Evolutionary conservation across 1,139 yeast genomes (phyloP), one percentile per base, ranked within the genome.

Genomic region (Yarrowia galli): DNA sequence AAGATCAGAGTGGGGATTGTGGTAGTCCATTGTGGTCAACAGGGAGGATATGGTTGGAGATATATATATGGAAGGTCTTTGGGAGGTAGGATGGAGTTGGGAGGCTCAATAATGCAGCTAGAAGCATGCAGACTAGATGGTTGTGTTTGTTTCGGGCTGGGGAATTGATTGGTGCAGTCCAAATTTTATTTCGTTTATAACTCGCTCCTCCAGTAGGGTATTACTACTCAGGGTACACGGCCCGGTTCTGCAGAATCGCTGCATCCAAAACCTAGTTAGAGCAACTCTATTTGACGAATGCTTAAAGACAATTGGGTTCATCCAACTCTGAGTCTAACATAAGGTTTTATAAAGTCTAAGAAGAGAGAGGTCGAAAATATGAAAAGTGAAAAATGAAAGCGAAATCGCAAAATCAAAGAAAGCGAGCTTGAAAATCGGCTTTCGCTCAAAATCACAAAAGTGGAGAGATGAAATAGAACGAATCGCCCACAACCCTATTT

Each of bases 201-300:
- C 2, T 18, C 7, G 23, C 3, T 15, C 25, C 12, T 13, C 15
- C 8, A 20, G 35, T 3, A 0, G 18, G 3, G 42, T 10, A 53
- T 53, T 53, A 22, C 60, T 23, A 16, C 25, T 38, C 60, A 53
- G 43, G 45, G 60, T 36, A 53, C 60, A 53, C 48, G 61, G 61
- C 46, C 61, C 61, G 48, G 61, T 54, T 40, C 61, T 40, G 61
- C 61, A 54, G 61, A 54, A 54, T 54, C 61, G 61, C 61, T 54
- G 61, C 61, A 54, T 23, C n/a, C 48, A 23, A 54, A 54, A 54
- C 36, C 61, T 40, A 40, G 61, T 54, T 53, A 20, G 20, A 4
- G 10, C 28, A 40, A 54, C 18, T 54, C 15, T 54, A 25, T 54
- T 54, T 54, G 36, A 23, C 46, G 61, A 54, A 54, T 36, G 45